Base-by-base conservation (phyloP, 495 filamentous ascomycete species). In the Podospora sp. region DNA sequence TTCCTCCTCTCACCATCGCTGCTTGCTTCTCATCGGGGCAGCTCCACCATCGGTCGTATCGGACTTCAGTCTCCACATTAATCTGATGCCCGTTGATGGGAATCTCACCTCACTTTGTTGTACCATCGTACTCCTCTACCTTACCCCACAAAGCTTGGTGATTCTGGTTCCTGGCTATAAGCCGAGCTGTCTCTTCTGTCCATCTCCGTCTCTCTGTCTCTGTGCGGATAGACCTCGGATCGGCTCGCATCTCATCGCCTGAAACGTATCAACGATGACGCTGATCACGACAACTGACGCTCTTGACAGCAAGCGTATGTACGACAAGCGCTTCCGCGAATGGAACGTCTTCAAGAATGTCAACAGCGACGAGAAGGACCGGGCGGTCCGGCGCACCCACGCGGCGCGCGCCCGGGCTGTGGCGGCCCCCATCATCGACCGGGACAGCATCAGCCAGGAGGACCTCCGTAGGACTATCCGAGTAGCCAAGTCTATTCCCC, bases 341-440 rank as follows among this genome's bases (percentile, higher is more conserved):
- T 76, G 75, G 75, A 72, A 74, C 35, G 69, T 76, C 50, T 76
- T 76, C 65, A 76, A 76, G 36, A 75, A 76, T 36, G 73, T 71
- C 63, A 75, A 76, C 68, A 73, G 72, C 46, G 69, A 75, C 35
- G 72, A 73, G 52, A 72, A 69, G 67, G 71, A 60, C 20, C 55
- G 51, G 27, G 27, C 56, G 64, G 58, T 67, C 66, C 60, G 35
- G 57, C 72, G 49, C 64, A 55, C 22, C 40, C 61, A 40, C 56
- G 58, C 4, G 46, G 26, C 58, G 60, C 70, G 49, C 24, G 16
- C 70, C 40, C 61, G 61, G 5, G 65, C 69, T 25, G 63, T 60
- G 22, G 18, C 59, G 1, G 35, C 62, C 12, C 24, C 56, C n/a
- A 21, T 33, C 35, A 55, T 60, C 11, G 69, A 65, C 33, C 60